Base-by-base conservation (phyloP, 2,329 filamentous ascomycete genomes). In the Kalaharituber pfeilii region DNA sequence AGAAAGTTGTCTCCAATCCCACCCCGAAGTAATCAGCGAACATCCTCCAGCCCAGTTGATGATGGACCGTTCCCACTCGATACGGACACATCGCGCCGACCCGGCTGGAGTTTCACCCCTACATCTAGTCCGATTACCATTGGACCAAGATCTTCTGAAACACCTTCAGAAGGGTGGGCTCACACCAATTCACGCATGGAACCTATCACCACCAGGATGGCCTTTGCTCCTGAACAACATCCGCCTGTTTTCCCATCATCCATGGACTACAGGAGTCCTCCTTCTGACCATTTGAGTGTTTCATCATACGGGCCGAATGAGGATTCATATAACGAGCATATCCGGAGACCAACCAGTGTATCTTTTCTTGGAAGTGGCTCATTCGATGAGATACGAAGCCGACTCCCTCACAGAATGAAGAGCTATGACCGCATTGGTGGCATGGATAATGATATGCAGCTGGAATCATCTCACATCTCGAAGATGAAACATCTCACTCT, bases 231-330 rank as follows among this genome's bases (percentile, higher is more conserved):
- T 4, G 54, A 57, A n/a, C 42, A 47, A 18, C 33, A 44, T 15
- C 50, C 55, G 18, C 49, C 53, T 33, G 57, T 61, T 53, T 56
- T 51, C 11, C 57, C 44, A 11, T 33, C 54, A 33, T 56, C 58
- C 51, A 56, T 51, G 24, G 53, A 61, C 27, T 57, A 56, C 44
- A 56, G 56, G 25, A 60, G 50, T 49, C 56, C 58, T 30, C 56
- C 53, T 3, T 47, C 42, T 11, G 57, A 61, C 49, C 55, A 22
- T 3, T 53, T 57, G 47, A 59, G 57, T 49, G 52, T 61, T 49
- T 60, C 58, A 42, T 60, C 57, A 9, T 57, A 56, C 53, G 29
- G 56, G 26, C 58, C 58, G 2, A 56, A 61, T 54, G 55, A 56
- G 24, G 59, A 59, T 33, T 57, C 59, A 8, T 52, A 50, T 51